Evolutionary conservation across 352 stramenopile species (phyloP).

Genomic region (Achlya hypogyna): DNA sequence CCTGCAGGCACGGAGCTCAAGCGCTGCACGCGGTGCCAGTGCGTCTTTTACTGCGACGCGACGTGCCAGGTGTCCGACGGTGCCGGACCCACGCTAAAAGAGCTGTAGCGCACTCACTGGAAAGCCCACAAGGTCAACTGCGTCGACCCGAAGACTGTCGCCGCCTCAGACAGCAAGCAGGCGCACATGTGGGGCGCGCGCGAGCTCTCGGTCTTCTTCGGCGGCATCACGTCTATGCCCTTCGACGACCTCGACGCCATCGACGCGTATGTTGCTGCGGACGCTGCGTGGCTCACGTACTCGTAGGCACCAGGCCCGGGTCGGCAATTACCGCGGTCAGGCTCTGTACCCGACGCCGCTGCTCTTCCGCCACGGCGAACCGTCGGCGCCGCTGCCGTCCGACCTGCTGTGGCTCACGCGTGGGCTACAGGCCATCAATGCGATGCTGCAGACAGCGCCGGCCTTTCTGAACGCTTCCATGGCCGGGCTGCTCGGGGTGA

Average conservation of each 20-base stretch:
- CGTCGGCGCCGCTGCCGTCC: slow-evolving; percentile 42
- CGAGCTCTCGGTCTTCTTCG: slow-evolving; percentile 76
- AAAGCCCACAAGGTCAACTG: slow-evolving; percentile 80
- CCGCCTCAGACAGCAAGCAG: slow-evolving; percentile 16
- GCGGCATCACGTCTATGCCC: slow-evolving; percentile 49
- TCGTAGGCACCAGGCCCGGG: not conserved
- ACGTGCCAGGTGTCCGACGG: slow-evolving; percentile 34
- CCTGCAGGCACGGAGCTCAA: slow-evolving; percentile 46
- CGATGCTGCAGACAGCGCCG: slow-evolving; percentile 53
- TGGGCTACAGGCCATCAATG: slow-evolving; percentile 47
- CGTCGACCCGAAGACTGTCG: slow-evolving; percentile 29
- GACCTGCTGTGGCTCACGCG: slow-evolving; percentile 70
- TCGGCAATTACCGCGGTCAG: slow-evolving; percentile 38
- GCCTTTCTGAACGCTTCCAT: slow-evolving; percentile 68
- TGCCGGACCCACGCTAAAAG: not conserved
- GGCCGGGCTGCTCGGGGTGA: slow-evolving; percentile 44
- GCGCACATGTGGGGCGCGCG: slow-evolving; percentile 61
- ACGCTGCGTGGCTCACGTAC: not conserved
- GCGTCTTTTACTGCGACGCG: slow-evolving; percentile 72
- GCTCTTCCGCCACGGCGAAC: slow-evolving; percentile 63
- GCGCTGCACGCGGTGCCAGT: slow-evolving; percentile 77
- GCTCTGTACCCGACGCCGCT: slow-evolving; percentile 59
- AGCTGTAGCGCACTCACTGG: slow-evolving; percentile 48
- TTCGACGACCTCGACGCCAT: slow-evolving; percentile 75
- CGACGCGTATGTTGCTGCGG: slow-evolving; percentile 31